Evolutionary conservation across 1,284 basidiomycete species (phyloP), one percentile per base, ranked within the genome.

Genomic region (Chalciporus piperatoides): DNA sequence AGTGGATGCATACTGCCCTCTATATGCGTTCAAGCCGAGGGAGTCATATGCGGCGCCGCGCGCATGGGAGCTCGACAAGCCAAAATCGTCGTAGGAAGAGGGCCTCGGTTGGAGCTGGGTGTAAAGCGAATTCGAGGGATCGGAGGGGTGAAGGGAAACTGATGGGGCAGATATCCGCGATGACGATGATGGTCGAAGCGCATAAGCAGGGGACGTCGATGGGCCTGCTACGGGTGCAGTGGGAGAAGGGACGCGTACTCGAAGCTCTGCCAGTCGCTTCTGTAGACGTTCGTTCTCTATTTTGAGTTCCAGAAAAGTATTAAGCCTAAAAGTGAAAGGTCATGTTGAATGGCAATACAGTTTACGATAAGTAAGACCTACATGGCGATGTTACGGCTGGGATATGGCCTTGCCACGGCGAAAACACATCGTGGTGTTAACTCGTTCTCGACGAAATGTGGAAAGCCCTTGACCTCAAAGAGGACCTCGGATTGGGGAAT

Each of bases 301-400:
- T 65, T 88, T 89, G 49, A 90, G 76, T 59, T 91, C 88, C 33
- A 91, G 67, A 61, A 86, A 84, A 4, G 84, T 84, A 61, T 89
- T 83, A 32, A 91, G 70, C 78, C 88, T 90, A 59, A 12, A 46
- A 45, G 30, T 23, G 42, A 25, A n/a, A 41, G 25, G 48, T 61
- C 51, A 62, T 56, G 11, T 27, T 23, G 21, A 24, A 41, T 15
- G 3, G 2, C 10, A 8, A 30, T 17, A n/a, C 0, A n/a, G 21
- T 21, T 17, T 41, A 41, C n/a, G 46, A 41, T 11, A n/a, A 33
- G 25, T 17, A 38, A 6, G 41, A 69, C 80, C 54, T 62, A 87
- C 87, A 84, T 81, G 33, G 83, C 80, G 21, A 69, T 78, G 59
- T 86, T 88, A 53, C 84, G 78, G 58, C 82, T 82, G 11, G 88